phyloP scores from a whole-genome alignment of 148 eudicot genomes.

The Fagopyrum homotropicum region DNA sequence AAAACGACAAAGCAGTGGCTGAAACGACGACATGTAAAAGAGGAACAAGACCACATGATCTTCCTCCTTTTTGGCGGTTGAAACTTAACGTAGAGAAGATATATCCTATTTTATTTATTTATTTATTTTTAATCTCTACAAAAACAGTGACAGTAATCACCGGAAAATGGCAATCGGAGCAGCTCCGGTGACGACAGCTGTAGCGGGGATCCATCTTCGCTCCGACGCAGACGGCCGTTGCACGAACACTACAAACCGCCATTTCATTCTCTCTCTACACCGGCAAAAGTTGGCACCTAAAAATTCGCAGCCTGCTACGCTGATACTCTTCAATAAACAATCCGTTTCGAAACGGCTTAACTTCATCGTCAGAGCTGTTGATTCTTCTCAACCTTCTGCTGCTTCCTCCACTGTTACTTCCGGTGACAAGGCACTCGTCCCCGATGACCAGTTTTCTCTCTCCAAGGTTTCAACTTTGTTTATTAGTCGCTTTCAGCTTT shows the following conservation, averaged over 20 bases:
- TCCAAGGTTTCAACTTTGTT: conserved; percentile 38
- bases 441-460: conserved; percentile 65
- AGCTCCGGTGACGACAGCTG: conserved; percentile 14
- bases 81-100: not conserved
- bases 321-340: conserved; percentile 16
- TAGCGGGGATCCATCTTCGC: conserved; percentile 4
- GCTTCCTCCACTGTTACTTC: conserved; percentile 14
- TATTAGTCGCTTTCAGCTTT: not conserved
- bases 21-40: conserved; percentile 10
- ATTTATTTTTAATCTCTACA: not conserved
- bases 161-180: conserved; percentile 23
- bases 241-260: conserved; percentile 10
- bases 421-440: conserved; percentile 37
- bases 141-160: conserved; percentile 1
- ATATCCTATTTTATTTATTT: not conserved
- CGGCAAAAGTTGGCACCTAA: conserved; percentile 14
- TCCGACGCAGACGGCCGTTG: conserved; percentile 13
- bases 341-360: conserved; percentile 18
- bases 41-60: conserved; percentile 3
- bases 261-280: conserved; percentile 28
- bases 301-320: not conserved
- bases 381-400: conserved; percentile 53
- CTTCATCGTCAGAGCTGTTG: conserved; percentile 45
- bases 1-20: not conserved
- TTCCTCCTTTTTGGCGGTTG: not conserved